phyloP scores from a whole-genome alignment of 176 grass and related monocot species.

The Oryza glaberrima region DNA sequence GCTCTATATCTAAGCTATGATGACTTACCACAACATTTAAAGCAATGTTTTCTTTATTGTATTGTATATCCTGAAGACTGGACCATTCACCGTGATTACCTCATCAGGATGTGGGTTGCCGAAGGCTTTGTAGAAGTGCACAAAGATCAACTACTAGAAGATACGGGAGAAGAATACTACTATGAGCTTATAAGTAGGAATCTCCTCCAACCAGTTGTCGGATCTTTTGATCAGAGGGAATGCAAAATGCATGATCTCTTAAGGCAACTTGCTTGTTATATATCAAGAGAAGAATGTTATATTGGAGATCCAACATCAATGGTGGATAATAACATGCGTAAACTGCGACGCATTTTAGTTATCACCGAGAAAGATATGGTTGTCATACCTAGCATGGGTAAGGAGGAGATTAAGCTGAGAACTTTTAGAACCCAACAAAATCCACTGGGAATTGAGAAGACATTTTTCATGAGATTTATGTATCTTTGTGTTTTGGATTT shows the following conservation, averaged over 20 bases:
- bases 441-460: not conserved
- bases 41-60: slow-evolving; percentile 41
- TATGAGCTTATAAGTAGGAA: too few species aligned
- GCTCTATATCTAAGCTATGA: slow-evolving; percentile 29
- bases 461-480: not conserved
- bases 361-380: not conserved
- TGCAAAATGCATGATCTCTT: slow-evolving; percentile 39
- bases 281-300: slow-evolving; percentile 9
- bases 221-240: not conserved
- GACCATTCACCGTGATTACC: not conserved
- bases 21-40: slow-evolving; percentile 31
- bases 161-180: too few species aligned
- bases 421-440: not conserved
- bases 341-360: slow-evolving; percentile 12
- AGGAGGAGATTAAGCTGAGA: not conserved
- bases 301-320: not conserved
- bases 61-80: slow-evolving; percentile 32
- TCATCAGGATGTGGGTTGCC: too few species aligned
- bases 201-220: too few species aligned
- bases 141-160: too few species aligned
- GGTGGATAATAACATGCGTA: not conserved
- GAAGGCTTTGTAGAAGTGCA: too few species aligned
- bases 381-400: not conserved
- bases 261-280: slow-evolving; percentile 2
- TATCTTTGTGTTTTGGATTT: not conserved